Evolutionary conservation across 164 flowering plant species (phyloP).

Genomic region (Warburgia ugandensis): DNA sequence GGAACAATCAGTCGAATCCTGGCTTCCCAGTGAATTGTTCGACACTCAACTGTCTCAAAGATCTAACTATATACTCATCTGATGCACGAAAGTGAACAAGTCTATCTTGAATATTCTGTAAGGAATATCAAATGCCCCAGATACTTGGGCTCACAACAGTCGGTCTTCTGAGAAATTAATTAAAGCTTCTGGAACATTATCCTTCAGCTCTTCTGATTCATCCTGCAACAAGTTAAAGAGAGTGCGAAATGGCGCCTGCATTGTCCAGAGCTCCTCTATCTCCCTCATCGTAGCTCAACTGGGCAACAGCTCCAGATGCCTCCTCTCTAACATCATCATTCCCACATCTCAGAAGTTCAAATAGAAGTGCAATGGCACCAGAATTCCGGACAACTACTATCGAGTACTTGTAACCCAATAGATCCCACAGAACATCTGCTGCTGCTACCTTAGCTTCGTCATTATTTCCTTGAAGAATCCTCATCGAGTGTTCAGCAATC

Average conservation of each 20-base stretch:
- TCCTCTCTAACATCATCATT: slow-evolving; percentile 28
- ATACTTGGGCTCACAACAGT: slow-evolving; percentile 18
- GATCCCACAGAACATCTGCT: slow-evolving; percentile 50
- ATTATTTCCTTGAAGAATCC: slow-evolving; percentile 34
- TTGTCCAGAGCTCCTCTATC: slow-evolving; percentile 32
- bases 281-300: slow-evolving; percentile 35
- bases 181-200: slow-evolving; percentile 49
- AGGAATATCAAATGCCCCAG: slow-evolving; percentile 23
- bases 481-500: slow-evolving; percentile 33
- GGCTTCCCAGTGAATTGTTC: slow-evolving; percentile 31
- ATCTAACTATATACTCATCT: slow-evolving; percentile 25
- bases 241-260: slow-evolving; percentile 36
- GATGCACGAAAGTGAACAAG: slow-evolving; percentile 21
- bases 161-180: slow-evolving; percentile 40
- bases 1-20: slow-evolving; percentile 1
- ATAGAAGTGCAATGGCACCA: slow-evolving; percentile 38
- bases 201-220: slow-evolving; percentile 38
- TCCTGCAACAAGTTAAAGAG: slow-evolving; percentile 32
- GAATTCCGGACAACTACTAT: slow-evolving; percentile 25
- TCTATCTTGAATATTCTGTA: slow-evolving; percentile 31
- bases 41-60: slow-evolving; percentile 29
- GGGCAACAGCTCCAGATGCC: slow-evolving; percentile 43
- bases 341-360: slow-evolving; percentile 33
- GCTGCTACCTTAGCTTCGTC: slow-evolving; percentile 41
- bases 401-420: slow-evolving; percentile 39